Evolutionary conservation across 345 rosid genomes (phyloP).

Genomic region (Nephelium lappaceum): DNA sequence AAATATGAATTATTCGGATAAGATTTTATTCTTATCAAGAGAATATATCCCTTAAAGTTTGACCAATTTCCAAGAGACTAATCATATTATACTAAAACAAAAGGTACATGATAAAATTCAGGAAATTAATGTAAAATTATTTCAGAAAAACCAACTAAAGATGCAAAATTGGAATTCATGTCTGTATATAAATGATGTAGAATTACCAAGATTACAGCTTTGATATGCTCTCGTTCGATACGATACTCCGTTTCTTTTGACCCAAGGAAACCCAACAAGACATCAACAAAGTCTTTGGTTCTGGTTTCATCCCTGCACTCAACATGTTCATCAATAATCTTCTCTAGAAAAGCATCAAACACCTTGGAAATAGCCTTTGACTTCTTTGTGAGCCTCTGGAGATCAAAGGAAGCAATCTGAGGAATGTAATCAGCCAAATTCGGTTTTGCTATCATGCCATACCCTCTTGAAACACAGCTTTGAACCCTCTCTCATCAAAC

Average conservation of each 20-base stretch:
- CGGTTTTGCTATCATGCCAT: slow-evolving; percentile 21
- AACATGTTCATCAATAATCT: slow-evolving; percentile 34
- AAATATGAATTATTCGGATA: too few species aligned
- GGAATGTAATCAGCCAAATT: slow-evolving; percentile 44
- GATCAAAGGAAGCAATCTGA: slow-evolving; percentile 28
- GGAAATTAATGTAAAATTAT: too few species aligned
- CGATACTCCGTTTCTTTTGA: slow-evolving; percentile 28
- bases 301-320: slow-evolving; percentile 20
- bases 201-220: slow-evolving; percentile 32
- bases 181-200: not conserved
- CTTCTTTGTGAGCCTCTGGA: slow-evolving; percentile 37
- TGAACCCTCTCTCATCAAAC: slow-evolving; percentile 34
- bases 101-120: too few species aligned
- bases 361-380: slow-evolving; percentile 39
- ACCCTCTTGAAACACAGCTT: slow-evolving; percentile 28
- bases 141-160: too few species aligned
- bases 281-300: slow-evolving; percentile 36
- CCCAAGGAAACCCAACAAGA: slow-evolving; percentile 29
- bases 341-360: slow-evolving; percentile 38
- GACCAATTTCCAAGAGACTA: too few species aligned
- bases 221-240: slow-evolving; percentile 28
- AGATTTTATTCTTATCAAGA: too few species aligned
- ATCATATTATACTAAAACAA: too few species aligned
- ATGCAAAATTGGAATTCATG: too few species aligned
- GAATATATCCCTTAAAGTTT: too few species aligned